Conservation (phyloP, 1,139 yeast species). For the Blastobotrys raffinosifermentans region DNA sequence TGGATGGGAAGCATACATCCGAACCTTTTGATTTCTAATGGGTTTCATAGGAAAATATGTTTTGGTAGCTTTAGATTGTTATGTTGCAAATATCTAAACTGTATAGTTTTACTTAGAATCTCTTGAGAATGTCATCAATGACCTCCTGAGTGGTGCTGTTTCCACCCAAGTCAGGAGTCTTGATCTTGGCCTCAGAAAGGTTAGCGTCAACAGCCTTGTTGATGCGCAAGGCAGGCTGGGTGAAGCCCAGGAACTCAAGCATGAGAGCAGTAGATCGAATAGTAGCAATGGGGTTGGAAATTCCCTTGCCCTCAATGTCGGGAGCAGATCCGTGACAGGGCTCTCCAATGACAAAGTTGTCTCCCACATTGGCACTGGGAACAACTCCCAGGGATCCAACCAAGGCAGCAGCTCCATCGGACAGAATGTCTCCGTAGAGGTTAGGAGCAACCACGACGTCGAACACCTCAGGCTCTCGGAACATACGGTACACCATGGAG, state of each 20-base stretch:
- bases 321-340: conserved; percentile 99
- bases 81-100: too few species aligned
- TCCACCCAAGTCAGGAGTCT: conserved; percentile 96
- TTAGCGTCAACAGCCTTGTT: conserved; percentile 94
- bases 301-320: conserved; percentile 91
- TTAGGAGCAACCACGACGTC: conserved; percentile 99
- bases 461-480: conserved; percentile 94
- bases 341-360: conserved; percentile 92
- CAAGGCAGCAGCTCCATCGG: conserved; percentile 98
- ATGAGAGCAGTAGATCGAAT: conserved; percentile 95
- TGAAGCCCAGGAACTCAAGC: conserved; percentile 93
- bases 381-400: conserved; percentile 98
- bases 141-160: conserved; percentile 80
- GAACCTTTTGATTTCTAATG: too few species aligned
- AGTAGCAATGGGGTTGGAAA: conserved; percentile 95
- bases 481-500: conserved; percentile 98
- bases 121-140: conserved; percentile 66
- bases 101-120: conserved; percentile 43
- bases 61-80: too few species aligned
- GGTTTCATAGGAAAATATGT: too few species aligned
- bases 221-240: conserved; percentile 85
- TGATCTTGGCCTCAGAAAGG: conserved; percentile 69
- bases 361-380: conserved; percentile 97
- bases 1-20: too few species aligned
- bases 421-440: conserved; percentile 92